Evolutionary conservation across 2,329 filamentous ascomycete species (phyloP).

Genomic region (Claviceps citrina): DNA sequence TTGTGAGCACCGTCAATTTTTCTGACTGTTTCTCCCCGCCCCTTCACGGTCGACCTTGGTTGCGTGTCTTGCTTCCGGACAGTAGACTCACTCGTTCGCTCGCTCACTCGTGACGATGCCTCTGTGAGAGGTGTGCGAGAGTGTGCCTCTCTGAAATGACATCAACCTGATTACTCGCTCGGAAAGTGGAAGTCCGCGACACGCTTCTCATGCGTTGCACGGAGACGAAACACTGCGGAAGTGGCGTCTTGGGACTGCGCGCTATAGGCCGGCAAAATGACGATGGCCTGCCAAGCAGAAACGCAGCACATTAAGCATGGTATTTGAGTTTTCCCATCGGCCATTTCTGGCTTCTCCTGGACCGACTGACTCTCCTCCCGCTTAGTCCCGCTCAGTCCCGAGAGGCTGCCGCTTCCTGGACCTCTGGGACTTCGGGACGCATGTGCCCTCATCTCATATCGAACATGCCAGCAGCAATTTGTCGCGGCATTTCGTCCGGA

Average conservation of each 20-base stretch:
- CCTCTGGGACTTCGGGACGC: neutral
- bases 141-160: no score
- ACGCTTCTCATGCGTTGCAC: neutral
- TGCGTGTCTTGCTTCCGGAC: no score
- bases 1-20: no score
- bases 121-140: neutral
- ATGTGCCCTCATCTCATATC: neutral
- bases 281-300: neutral
- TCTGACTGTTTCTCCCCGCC: no score
- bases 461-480: neutral
- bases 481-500: neutral
- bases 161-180: no score
- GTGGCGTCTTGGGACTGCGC: neutral
- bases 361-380: neutral
- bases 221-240: constrained; percentile 1
- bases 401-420: no score
- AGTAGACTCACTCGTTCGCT: no score
- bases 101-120: neutral
- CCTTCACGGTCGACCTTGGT: no score
- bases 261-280: neutral
- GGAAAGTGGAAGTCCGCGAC: neutral
- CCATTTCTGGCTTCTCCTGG: neutral
- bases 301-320: neutral
- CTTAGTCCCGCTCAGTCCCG: no score
- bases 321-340: neutral